Percentiles rank a stretch among this genome's conserved stretches.
phyloP scores from a whole-genome alignment of 495 filamentous ascomycete genomes.

The Aspergillus indologenus region DNA sequence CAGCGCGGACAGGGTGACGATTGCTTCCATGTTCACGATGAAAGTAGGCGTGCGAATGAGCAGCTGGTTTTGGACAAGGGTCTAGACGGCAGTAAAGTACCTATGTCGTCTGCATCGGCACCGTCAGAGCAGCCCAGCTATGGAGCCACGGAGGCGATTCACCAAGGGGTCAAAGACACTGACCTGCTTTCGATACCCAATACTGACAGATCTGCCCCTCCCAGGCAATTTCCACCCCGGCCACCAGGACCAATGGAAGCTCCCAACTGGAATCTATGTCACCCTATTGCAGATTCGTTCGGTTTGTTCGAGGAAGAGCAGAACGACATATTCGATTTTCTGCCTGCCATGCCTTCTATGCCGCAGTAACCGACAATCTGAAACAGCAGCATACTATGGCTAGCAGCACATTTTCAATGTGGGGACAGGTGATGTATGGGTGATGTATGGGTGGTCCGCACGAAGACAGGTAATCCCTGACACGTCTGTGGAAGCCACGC shows the following conservation, averaged over 20 bases:
- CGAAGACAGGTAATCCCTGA: background rate
- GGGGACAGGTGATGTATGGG: background rate
- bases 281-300: conserved; percentile 44
- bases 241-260: conserved; percentile 38
- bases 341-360: conserved; percentile 42
- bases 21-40: conserved; percentile 19
- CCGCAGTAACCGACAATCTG: conserved; percentile 20
- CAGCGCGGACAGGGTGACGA: conserved; percentile 25
- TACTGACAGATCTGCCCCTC: conserved; percentile 21
- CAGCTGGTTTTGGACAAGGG: conserved; percentile 8
- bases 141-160: conserved; percentile 13
- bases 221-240: conserved; percentile 32
- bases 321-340: conserved; percentile 45
- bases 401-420: background rate
- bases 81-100: background rate
- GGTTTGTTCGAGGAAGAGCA: conserved; percentile 46
- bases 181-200: conserved; percentile 22
- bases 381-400: background rate
- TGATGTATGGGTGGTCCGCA: background rate
- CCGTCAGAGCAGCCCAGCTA: conserved; percentile 25
- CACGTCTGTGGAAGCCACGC: background rate
- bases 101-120: conserved; percentile 14
- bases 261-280: conserved; percentile 43
- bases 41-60: conserved; percentile 19
- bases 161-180: conserved; percentile 25